Conservation (phyloP, 2,329 filamentous ascomycete genomes). For the Verticillium zaregamsianum region DNA sequence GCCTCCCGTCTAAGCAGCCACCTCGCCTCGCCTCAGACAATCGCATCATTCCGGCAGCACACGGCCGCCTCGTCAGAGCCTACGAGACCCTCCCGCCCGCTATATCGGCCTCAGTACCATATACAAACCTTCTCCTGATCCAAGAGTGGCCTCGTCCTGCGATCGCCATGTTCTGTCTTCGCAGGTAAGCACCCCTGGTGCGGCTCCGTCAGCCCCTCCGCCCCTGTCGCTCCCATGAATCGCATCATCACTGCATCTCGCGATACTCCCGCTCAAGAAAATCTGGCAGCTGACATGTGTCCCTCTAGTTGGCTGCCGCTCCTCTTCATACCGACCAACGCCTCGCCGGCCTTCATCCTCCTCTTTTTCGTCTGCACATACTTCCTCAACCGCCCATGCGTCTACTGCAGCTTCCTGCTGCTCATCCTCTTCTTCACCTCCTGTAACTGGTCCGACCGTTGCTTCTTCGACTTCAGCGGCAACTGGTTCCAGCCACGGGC, state of each 20-base stretch:
- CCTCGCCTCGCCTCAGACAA: background rate
- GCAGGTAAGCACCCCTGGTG: slow-evolving; percentile 40
- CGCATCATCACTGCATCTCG: background rate
- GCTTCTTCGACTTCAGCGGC: slow-evolving; percentile 87
- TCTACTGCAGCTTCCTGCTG: slow-evolving; percentile 95
- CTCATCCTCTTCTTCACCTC: slow-evolving; percentile 91
- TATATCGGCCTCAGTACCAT: background rate
- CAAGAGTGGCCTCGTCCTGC: background rate
- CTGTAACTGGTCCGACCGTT: slow-evolving; percentile 83
- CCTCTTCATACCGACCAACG: slow-evolving; percentile 83
- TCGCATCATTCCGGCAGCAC: background rate
- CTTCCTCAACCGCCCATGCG: slow-evolving; percentile 92
- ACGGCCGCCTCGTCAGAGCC: background rate
- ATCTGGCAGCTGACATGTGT: background rate
- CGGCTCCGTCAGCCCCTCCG: slow-evolving; percentile 1
- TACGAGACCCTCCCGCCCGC: background rate
- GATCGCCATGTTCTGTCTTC: slow-evolving; percentile 55
- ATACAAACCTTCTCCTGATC: background rate
- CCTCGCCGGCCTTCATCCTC: slow-evolving; percentile 80
- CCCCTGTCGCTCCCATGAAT: slow-evolving; percentile 1
- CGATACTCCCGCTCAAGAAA: background rate
- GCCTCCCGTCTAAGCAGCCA: background rate
- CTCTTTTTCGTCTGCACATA: slow-evolving; percentile 91
- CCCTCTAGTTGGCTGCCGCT: slow-evolving; percentile 71
- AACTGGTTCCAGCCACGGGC: slow-evolving; percentile 90